Percentiles rank a stretch among this genome's conserved stretches.
Conservation (phyloP, 805 yeast genomes). For the Komagataella mondaviorum region DNA sequence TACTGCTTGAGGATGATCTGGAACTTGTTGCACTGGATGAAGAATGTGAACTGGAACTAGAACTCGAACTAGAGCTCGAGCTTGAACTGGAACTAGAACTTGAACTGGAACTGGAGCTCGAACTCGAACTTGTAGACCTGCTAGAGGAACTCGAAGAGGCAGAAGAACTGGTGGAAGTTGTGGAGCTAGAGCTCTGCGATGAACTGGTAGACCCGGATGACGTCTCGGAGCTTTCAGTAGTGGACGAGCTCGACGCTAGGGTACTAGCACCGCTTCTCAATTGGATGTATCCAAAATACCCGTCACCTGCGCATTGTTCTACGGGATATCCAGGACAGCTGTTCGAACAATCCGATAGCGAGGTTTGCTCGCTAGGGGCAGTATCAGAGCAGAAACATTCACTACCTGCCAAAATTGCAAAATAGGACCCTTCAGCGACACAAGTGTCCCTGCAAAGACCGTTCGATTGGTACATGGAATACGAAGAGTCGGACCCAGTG, state of each 20-base stretch:
- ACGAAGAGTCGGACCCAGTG: slow-evolving; percentile 9
- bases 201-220: background rate
- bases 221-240: background rate
- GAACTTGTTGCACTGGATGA: slow-evolving; percentile 10
- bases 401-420: slow-evolving; percentile 29
- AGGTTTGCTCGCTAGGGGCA: slow-evolving; percentile 25
- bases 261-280: slow-evolving; percentile 4
- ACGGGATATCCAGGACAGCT: slow-evolving; percentile 31
- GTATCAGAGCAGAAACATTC: slow-evolving; percentile 36
- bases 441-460: slow-evolving; percentile 31
- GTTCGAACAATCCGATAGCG: slow-evolving; percentile 18
- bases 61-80: slow-evolving; percentile 1
- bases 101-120: slow-evolving; percentile 3
- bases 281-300: slow-evolving; percentile 12
- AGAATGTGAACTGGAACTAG: slow-evolving; percentile 3
- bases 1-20: slow-evolving; percentile 7
- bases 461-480: slow-evolving; percentile 13
- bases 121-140: slow-evolving; percentile 2
- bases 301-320: slow-evolving; percentile 23
- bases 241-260: background rate
- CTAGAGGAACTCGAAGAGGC: slow-evolving; percentile 1
- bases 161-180: background rate
- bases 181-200: background rate
- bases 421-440: slow-evolving; percentile 15
- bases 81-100: slow-evolving; percentile 1